These are phyloP conservation scores for Cladosporium austrohemisphaericum DNA, from an alignment of 2,329 filamentous ascomycete species.

Conservation along the genomic window DNA sequence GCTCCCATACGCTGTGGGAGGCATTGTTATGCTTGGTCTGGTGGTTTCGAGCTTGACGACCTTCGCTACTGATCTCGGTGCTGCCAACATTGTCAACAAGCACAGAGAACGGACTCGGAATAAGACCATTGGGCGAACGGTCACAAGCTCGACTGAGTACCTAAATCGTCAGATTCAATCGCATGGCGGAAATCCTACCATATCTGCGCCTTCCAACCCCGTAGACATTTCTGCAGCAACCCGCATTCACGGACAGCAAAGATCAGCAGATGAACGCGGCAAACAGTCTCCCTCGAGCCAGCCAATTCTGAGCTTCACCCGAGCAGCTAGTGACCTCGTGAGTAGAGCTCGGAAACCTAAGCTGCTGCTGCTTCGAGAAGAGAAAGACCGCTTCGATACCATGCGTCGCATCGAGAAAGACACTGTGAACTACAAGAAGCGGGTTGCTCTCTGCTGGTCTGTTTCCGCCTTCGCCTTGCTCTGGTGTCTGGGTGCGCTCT, in stretches of 20 bases:
- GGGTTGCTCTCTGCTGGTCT: conserved; percentile 69
- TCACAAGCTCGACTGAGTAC: conserved; percentile 8
- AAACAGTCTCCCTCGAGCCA: conserved; percentile 9
- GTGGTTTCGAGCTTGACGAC: conserved; percentile 76
- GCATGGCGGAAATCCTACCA: conserved; percentile 9
- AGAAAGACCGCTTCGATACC: conserved; percentile 38
- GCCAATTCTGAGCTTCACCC: conserved; percentile 18
- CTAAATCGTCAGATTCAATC: neutral
- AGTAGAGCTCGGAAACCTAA: conserved; percentile 37
- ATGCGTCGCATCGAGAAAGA: conserved; percentile 73
- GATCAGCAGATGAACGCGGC: neutral
- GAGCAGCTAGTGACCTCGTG: conserved; percentile 14
- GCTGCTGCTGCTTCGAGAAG: conserved; percentile 54
- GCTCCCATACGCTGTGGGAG: conserved; percentile 78
- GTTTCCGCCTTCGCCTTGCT: conserved; percentile 65
- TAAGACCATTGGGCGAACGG: conserved; percentile 43
- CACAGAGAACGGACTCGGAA: conserved; percentile 55
- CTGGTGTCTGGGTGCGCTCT: conserved; percentile 74
- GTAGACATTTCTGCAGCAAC: conserved; percentile 17
- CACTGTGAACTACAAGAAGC: conserved; percentile 64
- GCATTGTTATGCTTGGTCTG: conserved; percentile 79
- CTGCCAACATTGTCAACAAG: conserved; percentile 59
- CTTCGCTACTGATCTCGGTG: conserved; percentile 57
- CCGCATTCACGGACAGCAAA: conserved; percentile 15
- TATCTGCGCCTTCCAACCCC: conserved; percentile 19